A percentile compares a stretch with the other conserved stretches of the same genome.
These are phyloP conservation scores for Tulasnella sp. DNA, from an alignment of 768 basidiomycete species.

Conservation along the genomic window DNA sequence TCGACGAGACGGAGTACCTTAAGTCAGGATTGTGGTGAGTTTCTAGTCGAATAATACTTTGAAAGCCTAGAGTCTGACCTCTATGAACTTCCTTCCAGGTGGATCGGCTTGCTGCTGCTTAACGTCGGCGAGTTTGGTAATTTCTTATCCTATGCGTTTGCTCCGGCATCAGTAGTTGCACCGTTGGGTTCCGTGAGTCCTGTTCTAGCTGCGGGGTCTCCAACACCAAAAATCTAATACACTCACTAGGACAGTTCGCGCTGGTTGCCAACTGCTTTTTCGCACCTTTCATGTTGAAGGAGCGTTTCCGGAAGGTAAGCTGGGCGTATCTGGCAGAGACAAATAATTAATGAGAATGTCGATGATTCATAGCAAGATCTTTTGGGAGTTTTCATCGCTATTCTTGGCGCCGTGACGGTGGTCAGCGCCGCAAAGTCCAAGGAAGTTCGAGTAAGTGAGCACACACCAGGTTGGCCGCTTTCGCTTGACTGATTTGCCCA, in stretches of 20 bases:
- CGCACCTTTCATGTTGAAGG: slow-evolving; percentile 72
- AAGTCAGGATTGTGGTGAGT: slow-evolving; percentile 73
- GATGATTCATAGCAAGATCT: slow-evolving; percentile 48
- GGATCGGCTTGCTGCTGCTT: slow-evolving; percentile 81
- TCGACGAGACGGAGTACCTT: slow-evolving; percentile 62
- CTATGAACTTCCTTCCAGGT: slow-evolving; percentile 40
- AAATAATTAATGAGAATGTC: too few species aligned
- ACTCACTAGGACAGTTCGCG: slow-evolving; percentile 46
- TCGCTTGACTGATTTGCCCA: slow-evolving; percentile 9
- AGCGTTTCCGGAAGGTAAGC: slow-evolving; percentile 66
- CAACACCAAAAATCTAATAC: background rate
- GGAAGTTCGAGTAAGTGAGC: slow-evolving; percentile 42
- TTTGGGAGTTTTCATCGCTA: slow-evolving; percentile 64
- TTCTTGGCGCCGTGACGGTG: slow-evolving; percentile 87
- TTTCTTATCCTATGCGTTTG: slow-evolving; percentile 82
- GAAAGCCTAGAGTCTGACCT: background rate
- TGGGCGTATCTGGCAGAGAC: too few species aligned
- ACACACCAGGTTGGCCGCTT: background rate
- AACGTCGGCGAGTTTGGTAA: slow-evolving; percentile 85
- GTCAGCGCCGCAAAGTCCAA: slow-evolving; percentile 69
- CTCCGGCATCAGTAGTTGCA: slow-evolving; percentile 86
- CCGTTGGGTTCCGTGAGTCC: slow-evolving; percentile 82
- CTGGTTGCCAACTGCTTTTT: slow-evolving; percentile 94
- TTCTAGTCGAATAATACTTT: background rate
- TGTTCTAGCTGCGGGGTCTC: background rate